These are phyloP conservation scores for Podaxis pistillaris DNA, from an alignment of 768 basidiomycete genomes.

Conservation along the genomic window DNA sequence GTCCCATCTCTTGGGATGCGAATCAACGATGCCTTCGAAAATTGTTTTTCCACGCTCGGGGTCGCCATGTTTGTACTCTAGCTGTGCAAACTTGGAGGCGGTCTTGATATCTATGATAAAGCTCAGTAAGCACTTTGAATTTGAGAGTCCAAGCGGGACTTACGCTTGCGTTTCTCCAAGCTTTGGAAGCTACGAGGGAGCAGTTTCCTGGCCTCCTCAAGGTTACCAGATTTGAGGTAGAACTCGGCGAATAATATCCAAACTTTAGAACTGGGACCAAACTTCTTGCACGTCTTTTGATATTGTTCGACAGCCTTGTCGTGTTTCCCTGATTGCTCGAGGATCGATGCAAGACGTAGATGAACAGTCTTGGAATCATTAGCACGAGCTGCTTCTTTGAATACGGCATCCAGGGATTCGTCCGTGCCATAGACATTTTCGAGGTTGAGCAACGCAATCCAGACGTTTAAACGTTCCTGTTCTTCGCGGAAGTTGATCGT, in stretches of 20 bases:
- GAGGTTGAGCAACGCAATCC: slow-evolving; percentile 94
- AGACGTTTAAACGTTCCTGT: slow-evolving; percentile 92
- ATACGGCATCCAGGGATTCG: slow-evolving; percentile 71
- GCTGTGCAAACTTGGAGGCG: slow-evolving; percentile 90
- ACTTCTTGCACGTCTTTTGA: slow-evolving; percentile 89
- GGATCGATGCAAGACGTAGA: slow-evolving; percentile 79
- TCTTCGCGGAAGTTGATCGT: slow-evolving; percentile 96
- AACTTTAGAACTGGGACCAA: slow-evolving; percentile 87
- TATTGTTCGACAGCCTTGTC: slow-evolving; percentile 95
- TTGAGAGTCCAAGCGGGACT: slow-evolving; percentile 26
- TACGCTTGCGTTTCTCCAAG: slow-evolving; percentile 92
- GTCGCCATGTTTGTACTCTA: slow-evolving; percentile 94
- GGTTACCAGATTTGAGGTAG: slow-evolving; percentile 67
- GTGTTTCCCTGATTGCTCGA: slow-evolving; percentile 78
- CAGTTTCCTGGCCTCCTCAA: slow-evolving; percentile 82
- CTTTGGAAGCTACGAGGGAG: slow-evolving; percentile 87
- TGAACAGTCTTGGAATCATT: slow-evolving; percentile 94
- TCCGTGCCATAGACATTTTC: slow-evolving; percentile 92
- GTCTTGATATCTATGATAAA: slow-evolving; percentile 79
- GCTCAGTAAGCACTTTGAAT: not conserved
- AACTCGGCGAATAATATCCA: slow-evolving; percentile 91
- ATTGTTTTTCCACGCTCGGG: slow-evolving; percentile 93
- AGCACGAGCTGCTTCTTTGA: slow-evolving; percentile 85
- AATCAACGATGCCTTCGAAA: slow-evolving; percentile 95
- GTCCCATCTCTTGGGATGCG: slow-evolving; percentile 93